These are phyloP conservation scores for Artomyces pyxidatus DNA, from an alignment of 768 basidiomycete species.

Conservation along the genomic window DNA sequence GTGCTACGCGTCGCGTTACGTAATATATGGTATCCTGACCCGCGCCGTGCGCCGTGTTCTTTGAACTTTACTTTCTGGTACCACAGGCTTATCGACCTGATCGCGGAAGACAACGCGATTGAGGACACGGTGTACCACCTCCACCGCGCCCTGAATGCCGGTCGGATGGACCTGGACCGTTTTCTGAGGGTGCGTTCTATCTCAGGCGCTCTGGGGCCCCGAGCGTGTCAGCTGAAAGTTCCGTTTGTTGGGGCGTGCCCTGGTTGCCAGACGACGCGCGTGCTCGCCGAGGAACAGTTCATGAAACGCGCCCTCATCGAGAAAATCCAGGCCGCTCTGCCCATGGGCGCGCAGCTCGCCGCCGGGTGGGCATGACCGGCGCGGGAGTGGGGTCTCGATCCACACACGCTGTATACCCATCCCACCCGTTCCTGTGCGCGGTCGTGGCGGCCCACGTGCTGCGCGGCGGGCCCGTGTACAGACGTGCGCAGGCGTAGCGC, in stretches of 20 bases:
- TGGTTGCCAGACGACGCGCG: conserved; percentile 71
- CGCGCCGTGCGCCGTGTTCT: neutral
- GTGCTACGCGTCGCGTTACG: conserved; percentile 12
- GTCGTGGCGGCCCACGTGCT: neutral
- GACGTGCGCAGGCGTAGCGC: too few species aligned
- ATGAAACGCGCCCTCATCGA: conserved; percentile 93
- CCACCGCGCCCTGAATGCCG: conserved; percentile 84
- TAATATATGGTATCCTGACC: too few species aligned
- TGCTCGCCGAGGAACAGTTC: conserved; percentile 92
- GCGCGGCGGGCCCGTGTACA: too few species aligned
- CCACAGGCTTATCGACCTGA: conserved; percentile 80
- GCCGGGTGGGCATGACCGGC: conserved; percentile 8
- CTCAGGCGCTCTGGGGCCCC: neutral
- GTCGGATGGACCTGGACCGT: conserved; percentile 87
- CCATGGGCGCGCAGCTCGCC: conserved; percentile 30
- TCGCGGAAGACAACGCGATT: conserved; percentile 99
- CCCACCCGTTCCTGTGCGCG: neutral
- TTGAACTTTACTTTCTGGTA: neutral
- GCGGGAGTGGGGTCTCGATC: conserved; percentile 2
- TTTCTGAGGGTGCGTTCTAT: conserved; percentile 71
- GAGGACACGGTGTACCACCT: conserved; percentile 98
- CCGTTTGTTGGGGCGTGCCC: conserved; percentile 8
- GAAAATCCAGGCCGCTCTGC: conserved; percentile 66
- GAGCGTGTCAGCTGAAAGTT: conserved; percentile 2
- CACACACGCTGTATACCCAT: too few species aligned